Evolutionary conservation across 352 stramenopile species (phyloP).

Genomic region (Globisporangium cystogenes): DNA sequence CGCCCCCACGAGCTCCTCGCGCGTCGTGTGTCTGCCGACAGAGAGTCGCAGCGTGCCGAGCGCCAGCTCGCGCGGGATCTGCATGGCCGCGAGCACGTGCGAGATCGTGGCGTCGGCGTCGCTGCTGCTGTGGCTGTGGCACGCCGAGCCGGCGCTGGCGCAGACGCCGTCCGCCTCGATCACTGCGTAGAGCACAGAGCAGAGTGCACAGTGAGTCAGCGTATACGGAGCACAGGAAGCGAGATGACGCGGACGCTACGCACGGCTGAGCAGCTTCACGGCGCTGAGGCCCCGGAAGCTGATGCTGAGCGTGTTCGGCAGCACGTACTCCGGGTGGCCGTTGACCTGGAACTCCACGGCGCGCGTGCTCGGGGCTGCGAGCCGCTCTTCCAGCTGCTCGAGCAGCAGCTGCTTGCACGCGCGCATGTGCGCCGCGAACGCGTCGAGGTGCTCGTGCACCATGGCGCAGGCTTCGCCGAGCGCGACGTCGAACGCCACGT

Average conservation of each 20-base stretch:
- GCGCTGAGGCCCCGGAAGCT: conserved; percentile 87
- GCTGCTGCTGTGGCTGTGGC: conserved; percentile 75
- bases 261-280: conserved; percentile 75
- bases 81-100: conserved; percentile 92
- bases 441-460: conserved; percentile 60
- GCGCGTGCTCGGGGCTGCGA: conserved; percentile 14
- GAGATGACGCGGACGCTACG: conserved; percentile 3
- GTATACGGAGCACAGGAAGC: too few species aligned
- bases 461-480: conserved; percentile 85
- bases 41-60: conserved; percentile 93
- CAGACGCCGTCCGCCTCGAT: conserved; percentile 85
- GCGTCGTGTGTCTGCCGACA: conserved; percentile 88
- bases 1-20: conserved; percentile 83
- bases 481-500: conserved; percentile 92
- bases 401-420: conserved; percentile 48
- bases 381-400: conserved; percentile 46
- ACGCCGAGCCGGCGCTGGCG: conserved; percentile 92
- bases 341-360: conserved; percentile 76
- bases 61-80: conserved; percentile 83
- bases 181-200: conserved; percentile 14
- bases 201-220: neutral
- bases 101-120: conserved; percentile 66
- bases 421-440: conserved; percentile 68
- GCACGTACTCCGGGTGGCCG: conserved; percentile 65
- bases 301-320: conserved; percentile 97